phyloP scores from a whole-genome alignment of 1,139 yeast species.

The Scheffersomyces lignicola region DNA sequence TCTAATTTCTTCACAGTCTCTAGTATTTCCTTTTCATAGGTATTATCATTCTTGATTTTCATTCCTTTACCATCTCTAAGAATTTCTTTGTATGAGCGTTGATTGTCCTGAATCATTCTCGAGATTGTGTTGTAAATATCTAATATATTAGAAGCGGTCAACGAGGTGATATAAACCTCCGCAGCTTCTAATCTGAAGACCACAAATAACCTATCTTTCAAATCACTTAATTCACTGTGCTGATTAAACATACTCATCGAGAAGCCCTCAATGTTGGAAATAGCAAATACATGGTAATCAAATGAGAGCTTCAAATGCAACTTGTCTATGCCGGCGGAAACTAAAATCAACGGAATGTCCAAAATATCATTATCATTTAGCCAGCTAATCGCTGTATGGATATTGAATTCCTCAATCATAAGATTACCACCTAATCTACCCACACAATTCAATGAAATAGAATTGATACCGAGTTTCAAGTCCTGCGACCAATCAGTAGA shows the following conservation, averaged over 20 bases:
- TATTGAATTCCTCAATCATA: constrained; percentile 46
- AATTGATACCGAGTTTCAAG: constrained; percentile 59
- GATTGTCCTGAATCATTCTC: constrained; percentile 73
- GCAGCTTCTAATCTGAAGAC: constrained; percentile 55
- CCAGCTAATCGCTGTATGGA: constrained; percentile 77
- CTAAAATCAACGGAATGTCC: constrained; percentile 67
- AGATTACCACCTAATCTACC: constrained; percentile 81
- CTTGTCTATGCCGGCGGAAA: constrained; percentile 57
- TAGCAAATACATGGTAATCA: constrained; percentile 82
- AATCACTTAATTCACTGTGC: constrained; percentile 44
- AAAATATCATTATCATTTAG: constrained; percentile 42
- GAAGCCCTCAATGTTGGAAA: constrained; percentile 52
- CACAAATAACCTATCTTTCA: constrained; percentile 65
- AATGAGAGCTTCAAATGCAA: constrained; percentile 65
- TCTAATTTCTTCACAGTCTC: constrained; percentile 44
- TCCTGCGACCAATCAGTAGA: constrained; percentile 72
- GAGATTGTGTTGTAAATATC: constrained; percentile 74
- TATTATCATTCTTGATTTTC: constrained; percentile 7
- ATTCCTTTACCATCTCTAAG: constrained; percentile 40
- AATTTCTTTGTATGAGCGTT: constrained; percentile 72
- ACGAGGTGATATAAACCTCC: constrained; percentile 70
- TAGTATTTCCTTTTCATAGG: constrained; percentile 30
- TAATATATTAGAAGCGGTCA: constrained; percentile 78
- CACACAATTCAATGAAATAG: constrained; percentile 52
- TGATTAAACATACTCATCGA: constrained; percentile 69